These are phyloP conservation scores for Lichtheimia corymbifera DNA, from an alignment of 371 early-diverging fungal genomes.

Conservation along the genomic window DNA sequence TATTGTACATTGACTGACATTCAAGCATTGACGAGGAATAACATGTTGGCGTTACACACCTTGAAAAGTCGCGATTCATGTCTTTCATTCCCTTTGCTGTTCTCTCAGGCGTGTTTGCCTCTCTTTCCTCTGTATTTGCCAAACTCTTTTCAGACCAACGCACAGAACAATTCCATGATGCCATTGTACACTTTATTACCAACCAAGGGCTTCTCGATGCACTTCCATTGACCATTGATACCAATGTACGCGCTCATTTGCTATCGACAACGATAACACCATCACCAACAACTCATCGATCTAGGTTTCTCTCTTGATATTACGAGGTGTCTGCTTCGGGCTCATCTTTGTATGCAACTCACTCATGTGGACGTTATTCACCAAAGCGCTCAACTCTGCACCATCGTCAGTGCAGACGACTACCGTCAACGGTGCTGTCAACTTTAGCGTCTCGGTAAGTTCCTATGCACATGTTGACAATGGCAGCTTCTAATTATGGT, in stretches of 20 bases:
- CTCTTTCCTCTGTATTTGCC: slow-evolving; percentile 76
- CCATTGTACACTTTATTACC: slow-evolving; percentile 3
- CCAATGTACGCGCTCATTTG: slow-evolving; percentile 17
- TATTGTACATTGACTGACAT: no score
- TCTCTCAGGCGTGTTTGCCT: slow-evolving; percentile 69
- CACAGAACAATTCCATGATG: slow-evolving; percentile 35
- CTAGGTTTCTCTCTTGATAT: slow-evolving; percentile 38
- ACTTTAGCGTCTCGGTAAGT: slow-evolving; percentile 70
- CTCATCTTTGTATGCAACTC: slow-evolving; percentile 70
- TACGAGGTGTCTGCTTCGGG: slow-evolving; percentile 57
- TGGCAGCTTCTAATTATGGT: not conserved
- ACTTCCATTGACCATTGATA: slow-evolving; percentile 8
- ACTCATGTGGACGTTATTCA: slow-evolving; percentile 81
- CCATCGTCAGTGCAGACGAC: slow-evolving; percentile 71
- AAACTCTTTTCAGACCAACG: slow-evolving; percentile 67
- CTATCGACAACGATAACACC: not conserved
- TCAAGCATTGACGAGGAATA: no score
- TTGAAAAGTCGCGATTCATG: slow-evolving; percentile 1
- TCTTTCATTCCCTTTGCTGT: slow-evolving; percentile 53
- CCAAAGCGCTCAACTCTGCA: slow-evolving; percentile 73
- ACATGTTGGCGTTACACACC: no score
- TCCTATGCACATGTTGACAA: no score
- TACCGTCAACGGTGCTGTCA: slow-evolving; percentile 72
- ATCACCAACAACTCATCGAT: not conserved
- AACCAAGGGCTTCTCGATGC: not conserved